Evolutionary conservation across 2,329 filamentous ascomycete species (phyloP), one percentile per base, ranked within the genome.

Genomic region (Coniochaeta hoffmannii): DNA sequence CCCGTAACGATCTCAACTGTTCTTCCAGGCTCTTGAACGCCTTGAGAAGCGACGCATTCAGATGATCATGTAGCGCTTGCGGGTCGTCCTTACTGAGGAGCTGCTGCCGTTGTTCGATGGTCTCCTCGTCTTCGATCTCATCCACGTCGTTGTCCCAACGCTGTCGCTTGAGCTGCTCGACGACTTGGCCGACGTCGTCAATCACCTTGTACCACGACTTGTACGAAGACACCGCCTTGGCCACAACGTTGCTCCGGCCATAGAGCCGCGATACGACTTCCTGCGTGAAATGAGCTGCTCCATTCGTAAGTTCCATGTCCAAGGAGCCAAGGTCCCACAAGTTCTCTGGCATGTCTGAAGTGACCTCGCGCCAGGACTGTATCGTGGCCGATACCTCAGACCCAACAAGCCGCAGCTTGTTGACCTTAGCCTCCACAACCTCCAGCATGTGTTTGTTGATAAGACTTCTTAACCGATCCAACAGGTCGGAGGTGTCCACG

Each of bases 101-200:
- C 35, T 79, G 78, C 62, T 90, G 86, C 32, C 86, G 79, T 17
- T 77, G 77, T 58, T 89, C 85, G 19, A 88, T 80, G 1, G 80
- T 82, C 54, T 88, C 78, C 59, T 92, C 88, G 57, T 90, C 87
- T 57, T 90, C 87, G 38, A 90, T 82, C 53, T 88, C 83, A 53
- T 87, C 83, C 28, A 85, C 77, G 58, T 89, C 87, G 55, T 89
- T 86, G 59, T 92, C 87, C 88, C 89, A 92, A 55, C 83, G 81
- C 60, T 86, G 83, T 50, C 81, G 80, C 58, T 77, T 81, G 62
- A 94, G 79, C 56, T 82, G 77, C 38, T 84, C 82, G 8, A 91
- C 79, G 3, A 86, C 76, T 17, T 76, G 73, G 44, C 78, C 79
- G 14, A 88, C 81, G 53, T 85, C 82, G 57, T 86, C 80, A n/a